phyloP scores from a whole-genome alignment of 805 yeast species.

The Huiozyma naganishii region DNA sequence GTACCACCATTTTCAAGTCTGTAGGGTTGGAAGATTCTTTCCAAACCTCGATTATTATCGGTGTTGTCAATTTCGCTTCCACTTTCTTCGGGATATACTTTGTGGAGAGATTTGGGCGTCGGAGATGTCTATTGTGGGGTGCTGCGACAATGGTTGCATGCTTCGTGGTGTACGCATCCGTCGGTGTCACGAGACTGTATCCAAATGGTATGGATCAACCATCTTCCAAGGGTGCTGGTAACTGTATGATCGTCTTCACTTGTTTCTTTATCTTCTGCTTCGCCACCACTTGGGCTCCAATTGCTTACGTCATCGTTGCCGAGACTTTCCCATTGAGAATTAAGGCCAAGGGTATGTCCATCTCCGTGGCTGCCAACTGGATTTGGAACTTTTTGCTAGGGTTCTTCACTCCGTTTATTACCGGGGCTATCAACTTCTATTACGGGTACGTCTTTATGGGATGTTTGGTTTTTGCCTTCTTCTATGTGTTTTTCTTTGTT shows the following conservation, averaged over 20 bases:
- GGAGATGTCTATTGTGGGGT: slow-evolving; percentile 39
- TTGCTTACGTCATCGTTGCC: slow-evolving; percentile 52
- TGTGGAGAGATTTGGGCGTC: slow-evolving; percentile 46
- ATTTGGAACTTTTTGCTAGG: slow-evolving; percentile 60
- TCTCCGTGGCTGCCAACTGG: slow-evolving; percentile 55
- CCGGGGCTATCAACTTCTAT: slow-evolving; percentile 50
- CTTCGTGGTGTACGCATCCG: slow-evolving; percentile 42
- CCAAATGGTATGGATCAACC: slow-evolving; percentile 32
- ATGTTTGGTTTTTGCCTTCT: slow-evolving; percentile 40
- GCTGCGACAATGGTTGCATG: slow-evolving; percentile 39
- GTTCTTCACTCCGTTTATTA: slow-evolving; percentile 63
- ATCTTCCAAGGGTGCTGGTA: slow-evolving; percentile 47
- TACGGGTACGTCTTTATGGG: slow-evolving; percentile 56
- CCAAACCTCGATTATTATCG: slow-evolving; percentile 48
- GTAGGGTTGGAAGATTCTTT: slow-evolving; percentile 52
- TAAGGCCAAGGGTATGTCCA: slow-evolving; percentile 44
- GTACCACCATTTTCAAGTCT: slow-evolving; percentile 51
- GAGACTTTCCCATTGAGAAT: slow-evolving; percentile 67
- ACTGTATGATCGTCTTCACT: slow-evolving; percentile 60
- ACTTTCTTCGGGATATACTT: slow-evolving; percentile 43
- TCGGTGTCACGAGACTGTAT: slow-evolving; percentile 43
- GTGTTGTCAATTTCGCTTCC: slow-evolving; percentile 49
- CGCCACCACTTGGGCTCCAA: slow-evolving; percentile 72
- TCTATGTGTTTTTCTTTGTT: slow-evolving; percentile 60
- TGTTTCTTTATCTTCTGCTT: slow-evolving; percentile 63